phyloP scores from a whole-genome alignment of 441 rosid genomes.

The Aleurites moluccanus region DNA sequence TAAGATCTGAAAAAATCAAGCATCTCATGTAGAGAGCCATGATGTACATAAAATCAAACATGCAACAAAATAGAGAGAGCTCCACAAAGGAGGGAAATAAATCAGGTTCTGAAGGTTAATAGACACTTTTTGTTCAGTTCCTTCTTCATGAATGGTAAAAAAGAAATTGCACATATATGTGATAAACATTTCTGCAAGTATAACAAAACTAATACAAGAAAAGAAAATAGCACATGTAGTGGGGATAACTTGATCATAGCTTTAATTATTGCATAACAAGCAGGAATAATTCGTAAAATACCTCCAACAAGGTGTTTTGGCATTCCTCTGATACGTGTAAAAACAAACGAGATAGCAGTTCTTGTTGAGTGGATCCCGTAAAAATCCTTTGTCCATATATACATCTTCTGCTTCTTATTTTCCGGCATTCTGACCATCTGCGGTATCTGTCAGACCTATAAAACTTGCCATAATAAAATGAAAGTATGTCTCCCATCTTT shows the following conservation, averaged over 20 bases:
- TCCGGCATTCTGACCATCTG: conserved; percentile 60
- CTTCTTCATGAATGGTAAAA: neutral
- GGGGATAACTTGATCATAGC: neutral
- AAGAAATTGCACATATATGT: neutral
- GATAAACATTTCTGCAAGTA: neutral
- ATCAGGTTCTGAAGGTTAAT: neutral
- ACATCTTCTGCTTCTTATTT: conserved; percentile 42
- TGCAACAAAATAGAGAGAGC: neutral
- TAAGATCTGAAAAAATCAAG: neutral
- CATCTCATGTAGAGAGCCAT: neutral
- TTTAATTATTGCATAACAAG: neutral
- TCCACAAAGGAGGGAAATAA: neutral
- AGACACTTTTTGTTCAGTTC: neutral
- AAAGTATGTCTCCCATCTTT: conserved; percentile 44
- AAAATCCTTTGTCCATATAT: conserved; percentile 55
- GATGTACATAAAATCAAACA: neutral
- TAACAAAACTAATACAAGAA: neutral
- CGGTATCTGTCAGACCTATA: conserved; percentile 46
- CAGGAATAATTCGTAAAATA: conserved; percentile 29
- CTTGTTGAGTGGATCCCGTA: conserved; percentile 54
- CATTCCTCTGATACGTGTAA: conserved; percentile 40
- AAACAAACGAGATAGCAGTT: conserved; percentile 52
- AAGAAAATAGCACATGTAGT: neutral
- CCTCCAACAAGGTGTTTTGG: conserved; percentile 47
- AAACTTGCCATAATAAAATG: conserved; percentile 60